phyloP scores from a whole-genome alignment of 805 yeast genomes.

The Candida andamanensis region DNA sequence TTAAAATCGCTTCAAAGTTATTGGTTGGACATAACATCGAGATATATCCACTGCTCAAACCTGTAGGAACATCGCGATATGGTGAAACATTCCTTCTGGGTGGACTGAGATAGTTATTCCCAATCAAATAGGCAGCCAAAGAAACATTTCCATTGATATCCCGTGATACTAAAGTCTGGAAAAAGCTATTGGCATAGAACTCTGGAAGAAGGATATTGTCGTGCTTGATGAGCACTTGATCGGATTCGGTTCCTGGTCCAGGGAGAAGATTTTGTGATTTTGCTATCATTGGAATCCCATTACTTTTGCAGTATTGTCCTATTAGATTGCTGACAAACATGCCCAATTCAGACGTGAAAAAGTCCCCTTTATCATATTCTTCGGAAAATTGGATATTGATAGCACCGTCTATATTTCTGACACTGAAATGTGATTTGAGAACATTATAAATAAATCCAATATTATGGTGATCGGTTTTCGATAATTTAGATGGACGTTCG shows the following conservation, averaged over 20 bases:
- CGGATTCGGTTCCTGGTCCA: slow-evolving; percentile 10
- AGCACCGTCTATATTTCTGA: slow-evolving; percentile 28
- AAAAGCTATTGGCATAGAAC: slow-evolving; percentile 29
- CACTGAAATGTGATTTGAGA: slow-evolving; percentile 26
- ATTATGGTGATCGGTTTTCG: slow-evolving; percentile 24
- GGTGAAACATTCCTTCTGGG: slow-evolving; percentile 1
- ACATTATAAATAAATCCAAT: slow-evolving; percentile 27
- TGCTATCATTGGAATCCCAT: slow-evolving; percentile 14
- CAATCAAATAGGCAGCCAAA: slow-evolving; percentile 27
- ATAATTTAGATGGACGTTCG: slow-evolving; percentile 9
- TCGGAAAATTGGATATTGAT: slow-evolving; percentile 10
- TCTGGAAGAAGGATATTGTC: slow-evolving; percentile 31
- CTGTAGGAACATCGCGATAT: slow-evolving; percentile 18
- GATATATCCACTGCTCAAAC: slow-evolving; percentile 26
- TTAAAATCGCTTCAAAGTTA: slow-evolving; percentile 22
- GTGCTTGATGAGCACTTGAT: slow-evolving; percentile 28
- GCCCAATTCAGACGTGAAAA: slow-evolving; percentile 23
- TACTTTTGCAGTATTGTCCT: slow-evolving; percentile 16
- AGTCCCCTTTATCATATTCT: slow-evolving; percentile 9
- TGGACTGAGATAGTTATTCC: slow-evolving; percentile 23
- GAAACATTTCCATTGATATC: slow-evolving; percentile 33
- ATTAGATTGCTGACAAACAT: slow-evolving; percentile 21
- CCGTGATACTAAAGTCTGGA: slow-evolving; percentile 33
- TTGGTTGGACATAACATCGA: slow-evolving; percentile 19
- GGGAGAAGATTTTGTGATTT: slow-evolving; percentile 15